Conservation (phyloP, 768 basidiomycete genomes). For the Lanmaoa rubissima region DNA sequence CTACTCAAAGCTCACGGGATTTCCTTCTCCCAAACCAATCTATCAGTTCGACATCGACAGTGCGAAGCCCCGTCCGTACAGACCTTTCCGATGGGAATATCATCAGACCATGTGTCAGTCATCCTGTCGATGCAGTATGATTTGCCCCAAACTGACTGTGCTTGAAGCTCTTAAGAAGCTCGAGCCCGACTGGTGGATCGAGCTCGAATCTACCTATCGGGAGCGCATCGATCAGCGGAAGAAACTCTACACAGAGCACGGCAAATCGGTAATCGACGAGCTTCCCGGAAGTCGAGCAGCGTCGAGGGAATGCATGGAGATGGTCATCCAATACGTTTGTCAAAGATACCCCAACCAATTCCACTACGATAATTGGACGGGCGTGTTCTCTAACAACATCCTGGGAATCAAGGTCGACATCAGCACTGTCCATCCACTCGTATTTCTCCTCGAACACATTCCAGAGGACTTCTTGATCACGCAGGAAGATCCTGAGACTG, state of each 20-base stretch:
- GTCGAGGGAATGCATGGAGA: constrained; percentile 52
- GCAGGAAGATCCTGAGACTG: constrained; percentile 41
- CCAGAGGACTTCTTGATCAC: constrained; percentile 52
- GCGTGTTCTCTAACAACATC: constrained; percentile 43
- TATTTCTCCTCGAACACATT: constrained; percentile 48
- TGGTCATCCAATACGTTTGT: constrained; percentile 55
- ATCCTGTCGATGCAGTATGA: background rate
- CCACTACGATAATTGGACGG: constrained; percentile 33
- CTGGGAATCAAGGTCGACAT: constrained; percentile 34
- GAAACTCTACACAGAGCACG: constrained; percentile 37
- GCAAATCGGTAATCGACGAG: constrained; percentile 42
- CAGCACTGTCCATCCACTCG: constrained; percentile 34
- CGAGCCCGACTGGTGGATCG: constrained; percentile 57
- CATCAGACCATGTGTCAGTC: constrained; percentile 54
- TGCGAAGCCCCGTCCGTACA: constrained; percentile 49
- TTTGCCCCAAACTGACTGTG: background rate
- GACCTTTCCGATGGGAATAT: constrained; percentile 56
- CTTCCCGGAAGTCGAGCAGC: constrained; percentile 49
- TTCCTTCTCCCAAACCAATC: constrained; percentile 43
- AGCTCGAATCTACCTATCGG: constrained; percentile 51
- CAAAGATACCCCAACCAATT: constrained; percentile 57
- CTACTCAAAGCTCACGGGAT: constrained; percentile 44
- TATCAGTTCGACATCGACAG: constrained; percentile 41
- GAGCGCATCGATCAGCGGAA: constrained; percentile 43
- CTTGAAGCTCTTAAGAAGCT: constrained; percentile 42